Conservation (phyloP, 2,329 filamentous ascomycete genomes). For the Thielaviopsis punctulata region DNA sequence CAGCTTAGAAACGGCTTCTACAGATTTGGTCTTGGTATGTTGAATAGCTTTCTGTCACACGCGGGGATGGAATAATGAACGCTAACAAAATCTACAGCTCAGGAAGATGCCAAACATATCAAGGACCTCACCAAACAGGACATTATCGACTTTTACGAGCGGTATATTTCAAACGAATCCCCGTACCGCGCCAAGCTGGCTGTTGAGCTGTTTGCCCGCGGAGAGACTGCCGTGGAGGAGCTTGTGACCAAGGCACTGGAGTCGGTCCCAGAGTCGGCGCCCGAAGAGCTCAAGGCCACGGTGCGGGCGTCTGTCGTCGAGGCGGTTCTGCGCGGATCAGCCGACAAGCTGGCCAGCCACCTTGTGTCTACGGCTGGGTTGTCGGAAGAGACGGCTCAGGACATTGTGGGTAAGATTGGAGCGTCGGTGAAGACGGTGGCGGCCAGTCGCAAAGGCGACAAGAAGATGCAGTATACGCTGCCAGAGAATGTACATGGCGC, state of each 20-base stretch:
- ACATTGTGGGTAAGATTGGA: slow-evolving; percentile 3
- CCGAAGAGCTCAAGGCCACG: slow-evolving; percentile 13
- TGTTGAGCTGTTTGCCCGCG: slow-evolving; percentile 67
- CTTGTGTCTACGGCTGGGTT: background rate
- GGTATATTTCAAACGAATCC: slow-evolving; percentile 60
- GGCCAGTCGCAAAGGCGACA: slow-evolving; percentile 16
- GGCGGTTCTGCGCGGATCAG: slow-evolving; percentile 5
- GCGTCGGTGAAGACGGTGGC: slow-evolving; percentile 18
- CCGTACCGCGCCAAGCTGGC: slow-evolving; percentile 61
- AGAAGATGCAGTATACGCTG: slow-evolving; percentile 15
- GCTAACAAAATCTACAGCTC: slow-evolving; percentile 29
- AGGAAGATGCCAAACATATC: slow-evolving; percentile 60
- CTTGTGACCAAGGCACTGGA: slow-evolving; percentile 6
- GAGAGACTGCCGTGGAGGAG: slow-evolving; percentile 20
- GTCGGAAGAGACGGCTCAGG: slow-evolving; percentile 16
- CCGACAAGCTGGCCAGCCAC: background rate
- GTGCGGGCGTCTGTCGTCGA: slow-evolving; percentile 10
- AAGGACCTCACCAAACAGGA: slow-evolving; percentile 61
- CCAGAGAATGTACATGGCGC: slow-evolving; percentile 23
- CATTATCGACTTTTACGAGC: slow-evolving; percentile 61
- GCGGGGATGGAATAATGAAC: background rate
- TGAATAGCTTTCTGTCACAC: background rate
- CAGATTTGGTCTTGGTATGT: slow-evolving; percentile 71
- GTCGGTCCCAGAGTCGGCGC: background rate
- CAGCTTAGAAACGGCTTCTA: slow-evolving; percentile 77